phyloP scores from a whole-genome alignment of 1,139 yeast genomes.

The Casaregolazyma suthepensis region DNA sequence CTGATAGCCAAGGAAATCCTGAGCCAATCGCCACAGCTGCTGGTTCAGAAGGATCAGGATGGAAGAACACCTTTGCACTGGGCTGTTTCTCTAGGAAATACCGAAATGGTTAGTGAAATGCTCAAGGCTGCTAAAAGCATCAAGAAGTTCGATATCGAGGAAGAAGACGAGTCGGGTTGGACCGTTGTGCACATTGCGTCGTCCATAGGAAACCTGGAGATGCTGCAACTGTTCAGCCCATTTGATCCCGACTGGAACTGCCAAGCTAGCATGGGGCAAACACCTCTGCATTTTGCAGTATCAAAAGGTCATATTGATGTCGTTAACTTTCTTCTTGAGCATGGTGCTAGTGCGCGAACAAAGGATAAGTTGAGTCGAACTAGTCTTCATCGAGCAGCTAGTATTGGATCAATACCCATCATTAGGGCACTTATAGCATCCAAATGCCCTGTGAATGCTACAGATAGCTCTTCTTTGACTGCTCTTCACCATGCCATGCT shows the following conservation, averaged over 20 bases:
- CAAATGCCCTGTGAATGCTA: conserved; percentile 59
- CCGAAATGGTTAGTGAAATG: conserved; percentile 47
- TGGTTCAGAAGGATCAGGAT: conserved; percentile 55
- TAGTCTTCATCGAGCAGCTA: conserved; percentile 79
- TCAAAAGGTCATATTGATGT: conserved; percentile 56
- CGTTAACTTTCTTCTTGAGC: conserved; percentile 46
- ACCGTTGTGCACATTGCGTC: conserved; percentile 79
- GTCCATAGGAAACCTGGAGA: conserved; percentile 58
- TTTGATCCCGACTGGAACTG: conserved; percentile 45
- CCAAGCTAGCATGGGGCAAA: conserved; percentile 62
- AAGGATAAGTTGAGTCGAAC: conserved; percentile 63
- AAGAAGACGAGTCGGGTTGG: conserved; percentile 78
- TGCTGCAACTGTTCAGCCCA: conserved; percentile 41
- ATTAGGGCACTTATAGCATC: conserved; percentile 46
- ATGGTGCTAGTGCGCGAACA: conserved; percentile 54
- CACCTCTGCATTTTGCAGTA: conserved; percentile 71
- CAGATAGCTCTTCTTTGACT: conserved; percentile 75
- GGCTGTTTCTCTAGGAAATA: conserved; percentile 69
- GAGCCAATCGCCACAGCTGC: conserved; percentile 42
- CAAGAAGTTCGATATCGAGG: conserved; percentile 53
- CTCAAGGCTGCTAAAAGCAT: conserved; percentile 35
- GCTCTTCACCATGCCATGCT: conserved; percentile 87
- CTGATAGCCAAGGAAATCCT: conserved; percentile 46
- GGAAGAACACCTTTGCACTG: conserved; percentile 82
- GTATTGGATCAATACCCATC: conserved; percentile 60